Evolutionary conservation across 2,329 filamentous ascomycete species (phyloP).

Genomic region (Ilyonectria mors-panacis): DNA sequence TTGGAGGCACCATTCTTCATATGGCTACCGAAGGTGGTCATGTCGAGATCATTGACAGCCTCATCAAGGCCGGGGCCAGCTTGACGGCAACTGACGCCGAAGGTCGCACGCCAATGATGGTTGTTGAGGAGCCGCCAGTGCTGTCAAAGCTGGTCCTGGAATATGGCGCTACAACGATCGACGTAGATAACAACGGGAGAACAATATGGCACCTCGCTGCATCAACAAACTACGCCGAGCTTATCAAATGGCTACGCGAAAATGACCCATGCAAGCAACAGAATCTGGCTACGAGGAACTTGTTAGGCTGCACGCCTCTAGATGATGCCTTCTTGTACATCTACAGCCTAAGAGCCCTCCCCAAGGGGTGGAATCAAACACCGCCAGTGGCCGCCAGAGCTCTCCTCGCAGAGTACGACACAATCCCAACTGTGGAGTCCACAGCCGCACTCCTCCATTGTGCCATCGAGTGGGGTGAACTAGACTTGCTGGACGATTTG

Average conservation of each 20-base stretch:
- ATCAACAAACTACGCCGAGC: slow-evolving; percentile 48
- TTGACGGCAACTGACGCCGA: slow-evolving; percentile 46
- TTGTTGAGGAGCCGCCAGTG: slow-evolving; percentile 46
- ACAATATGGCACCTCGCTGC: slow-evolving; percentile 58
- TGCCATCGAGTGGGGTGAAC: slow-evolving; percentile 50
- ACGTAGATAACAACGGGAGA: slow-evolving; percentile 49
- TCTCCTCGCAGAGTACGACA: slow-evolving; percentile 36
- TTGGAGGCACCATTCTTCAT: slow-evolving; percentile 51
- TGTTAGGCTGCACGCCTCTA: slow-evolving; percentile 49
- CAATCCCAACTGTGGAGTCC: slow-evolving; percentile 9
- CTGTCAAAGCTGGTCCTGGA: slow-evolving; percentile 48
- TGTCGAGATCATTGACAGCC: slow-evolving; percentile 46
- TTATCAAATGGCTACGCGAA: slow-evolving; percentile 51
- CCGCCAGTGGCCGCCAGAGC: slow-evolving; percentile 31
- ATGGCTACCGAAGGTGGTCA: slow-evolving; percentile 47
- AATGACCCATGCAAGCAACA: slow-evolving; percentile 48
- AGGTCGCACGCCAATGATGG: slow-evolving; percentile 55
- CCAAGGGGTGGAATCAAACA: slow-evolving; percentile 1
- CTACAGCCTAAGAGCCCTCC: not conserved
- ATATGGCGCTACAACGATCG: slow-evolving; percentile 47
- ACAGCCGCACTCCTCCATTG: slow-evolving; percentile 19
- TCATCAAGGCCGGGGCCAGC: slow-evolving; percentile 48
- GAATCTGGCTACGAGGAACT: slow-evolving; percentile 46
- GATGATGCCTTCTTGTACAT: slow-evolving; percentile 49
- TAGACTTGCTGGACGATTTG: slow-evolving; percentile 39